phyloP scores from a whole-genome alignment of 768 basidiomycete genomes.

The Tricholoma hemisulphureum region DNA sequence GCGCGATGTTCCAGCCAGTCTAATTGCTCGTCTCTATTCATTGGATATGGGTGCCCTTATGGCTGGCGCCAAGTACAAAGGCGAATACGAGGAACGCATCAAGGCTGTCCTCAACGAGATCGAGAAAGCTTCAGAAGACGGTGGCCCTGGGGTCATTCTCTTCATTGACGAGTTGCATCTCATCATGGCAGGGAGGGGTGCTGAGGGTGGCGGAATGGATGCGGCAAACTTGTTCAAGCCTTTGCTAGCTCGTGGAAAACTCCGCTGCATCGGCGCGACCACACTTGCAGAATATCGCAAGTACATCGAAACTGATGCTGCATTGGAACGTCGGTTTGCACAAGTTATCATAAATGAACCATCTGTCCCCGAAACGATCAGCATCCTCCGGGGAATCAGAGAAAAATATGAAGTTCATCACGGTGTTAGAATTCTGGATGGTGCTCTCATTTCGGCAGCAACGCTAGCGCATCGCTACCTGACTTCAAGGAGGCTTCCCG shows the following conservation, averaged over 20 bases:
- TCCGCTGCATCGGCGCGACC: slow-evolving; percentile 81
- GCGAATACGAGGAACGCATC: slow-evolving; percentile 94
- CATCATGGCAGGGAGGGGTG: slow-evolving; percentile 86
- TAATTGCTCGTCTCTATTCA: slow-evolving; percentile 75
- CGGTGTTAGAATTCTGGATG: slow-evolving; percentile 85
- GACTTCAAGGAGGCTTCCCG: slow-evolving; percentile 74
- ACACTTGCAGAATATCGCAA: slow-evolving; percentile 91
- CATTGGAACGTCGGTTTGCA: slow-evolving; percentile 88
- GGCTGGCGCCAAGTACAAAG: slow-evolving; percentile 92
- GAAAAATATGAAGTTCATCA: slow-evolving; percentile 95
- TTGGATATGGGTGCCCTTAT: slow-evolving; percentile 95
- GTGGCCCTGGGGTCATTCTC: slow-evolving; percentile 77
- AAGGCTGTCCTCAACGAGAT: slow-evolving; percentile 91
- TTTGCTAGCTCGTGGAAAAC: slow-evolving; percentile 80
- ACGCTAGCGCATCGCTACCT: slow-evolving; percentile 92
- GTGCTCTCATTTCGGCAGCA: slow-evolving; percentile 85
- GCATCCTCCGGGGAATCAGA: slow-evolving; percentile 88
- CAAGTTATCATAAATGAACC: slow-evolving; percentile 95
- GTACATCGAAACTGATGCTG: slow-evolving; percentile 91
- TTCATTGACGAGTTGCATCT: slow-evolving; percentile 96
- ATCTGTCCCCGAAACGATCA: slow-evolving; percentile 83
- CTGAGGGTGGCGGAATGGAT: slow-evolving; percentile 89
- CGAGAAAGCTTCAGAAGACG: slow-evolving; percentile 80
- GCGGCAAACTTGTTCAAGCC: slow-evolving; percentile 93
- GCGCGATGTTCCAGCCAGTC: slow-evolving; percentile 78